phyloP scores from a whole-genome alignment of 805 yeast species.

The Priceomyces carsonii region DNA sequence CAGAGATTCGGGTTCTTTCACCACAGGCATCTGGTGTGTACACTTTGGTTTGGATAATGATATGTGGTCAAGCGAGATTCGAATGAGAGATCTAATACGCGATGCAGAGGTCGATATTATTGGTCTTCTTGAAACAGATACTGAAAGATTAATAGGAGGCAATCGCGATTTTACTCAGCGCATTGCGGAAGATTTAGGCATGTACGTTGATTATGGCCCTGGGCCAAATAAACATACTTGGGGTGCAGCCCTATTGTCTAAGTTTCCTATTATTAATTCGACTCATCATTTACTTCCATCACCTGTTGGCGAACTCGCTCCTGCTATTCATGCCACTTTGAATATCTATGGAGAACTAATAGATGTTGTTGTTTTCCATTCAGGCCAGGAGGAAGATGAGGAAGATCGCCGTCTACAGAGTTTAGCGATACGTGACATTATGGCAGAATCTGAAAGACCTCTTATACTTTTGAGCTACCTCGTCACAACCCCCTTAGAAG shows the following conservation, averaged over 20 bases:
- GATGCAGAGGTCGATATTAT: constrained; percentile 91
- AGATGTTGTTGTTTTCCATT: constrained; percentile 95
- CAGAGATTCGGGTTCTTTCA: constrained; percentile 61
- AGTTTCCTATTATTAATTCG: constrained; percentile 89
- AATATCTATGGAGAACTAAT: constrained; percentile 85
- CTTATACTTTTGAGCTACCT: constrained; percentile 83
- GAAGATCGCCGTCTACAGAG: constrained; percentile 92
- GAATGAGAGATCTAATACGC: constrained; percentile 79
- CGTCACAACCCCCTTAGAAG: constrained; percentile 83
- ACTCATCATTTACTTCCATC: constrained; percentile 92
- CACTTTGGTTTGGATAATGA: constrained; percentile 97
- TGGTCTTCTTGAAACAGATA: constrained; percentile 90
- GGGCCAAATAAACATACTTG: constrained; percentile 98
- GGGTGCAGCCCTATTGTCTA: constrained; percentile 92
- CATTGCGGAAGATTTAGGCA: constrained; percentile 87
- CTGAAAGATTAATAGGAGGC: constrained; percentile 92
- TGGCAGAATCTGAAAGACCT: constrained; percentile 86
- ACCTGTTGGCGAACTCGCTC: constrained; percentile 97
- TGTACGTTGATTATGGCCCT: constrained; percentile 97
- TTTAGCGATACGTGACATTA: constrained; percentile 68
- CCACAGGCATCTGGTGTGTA: constrained; percentile 98
- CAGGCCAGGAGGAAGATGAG: constrained; percentile 96
- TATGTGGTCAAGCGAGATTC: constrained; percentile 94
- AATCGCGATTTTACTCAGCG: constrained; percentile 91
- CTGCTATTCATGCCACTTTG: constrained; percentile 95